Conservation (phyloP, 768 basidiomycete genomes). For the Flagelloscypha sp. region DNA sequence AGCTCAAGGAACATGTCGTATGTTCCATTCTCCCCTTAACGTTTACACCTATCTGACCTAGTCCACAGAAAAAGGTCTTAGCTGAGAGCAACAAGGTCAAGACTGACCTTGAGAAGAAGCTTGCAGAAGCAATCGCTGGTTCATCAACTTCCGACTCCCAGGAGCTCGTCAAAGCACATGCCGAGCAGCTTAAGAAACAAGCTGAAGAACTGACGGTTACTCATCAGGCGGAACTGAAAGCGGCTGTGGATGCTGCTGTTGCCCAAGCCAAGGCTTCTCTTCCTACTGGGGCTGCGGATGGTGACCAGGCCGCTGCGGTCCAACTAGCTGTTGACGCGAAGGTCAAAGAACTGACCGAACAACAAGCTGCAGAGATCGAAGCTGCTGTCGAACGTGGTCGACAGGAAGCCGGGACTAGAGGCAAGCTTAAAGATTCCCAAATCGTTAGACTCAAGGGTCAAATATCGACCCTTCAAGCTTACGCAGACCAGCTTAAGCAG, state of each 20-base stretch:
- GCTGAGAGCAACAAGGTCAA: constrained; percentile 52
- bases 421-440: constrained; percentile 64
- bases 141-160: constrained; percentile 21
- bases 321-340: constrained; percentile 40
- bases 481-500: too few relatives aligned
- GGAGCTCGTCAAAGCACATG: constrained; percentile 43
- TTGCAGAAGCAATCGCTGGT: constrained; percentile 13
- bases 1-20: not conserved
- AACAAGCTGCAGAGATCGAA: constrained; percentile 48
- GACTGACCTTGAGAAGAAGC: constrained; percentile 28
- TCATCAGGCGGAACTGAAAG: constrained; percentile 45
- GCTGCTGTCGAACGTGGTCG: constrained; percentile 65
- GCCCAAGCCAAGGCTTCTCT: constrained; percentile 28
- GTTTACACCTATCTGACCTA: constrained; percentile 29
- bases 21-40: not conserved
- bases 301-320: constrained; percentile 40
- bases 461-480: too few relatives aligned
- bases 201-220: constrained; percentile 45
- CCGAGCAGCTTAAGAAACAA: constrained; percentile 49
- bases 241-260: constrained; percentile 41
- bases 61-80: constrained; percentile 51
- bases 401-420: constrained; percentile 51
- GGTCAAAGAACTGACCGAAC: constrained; percentile 36
- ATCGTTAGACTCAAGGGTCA: not conserved
- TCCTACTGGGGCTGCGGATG: constrained; percentile 18